Conservation (phyloP, 1,284 basidiomycete species). For the Trichosporon sp. region DNA sequence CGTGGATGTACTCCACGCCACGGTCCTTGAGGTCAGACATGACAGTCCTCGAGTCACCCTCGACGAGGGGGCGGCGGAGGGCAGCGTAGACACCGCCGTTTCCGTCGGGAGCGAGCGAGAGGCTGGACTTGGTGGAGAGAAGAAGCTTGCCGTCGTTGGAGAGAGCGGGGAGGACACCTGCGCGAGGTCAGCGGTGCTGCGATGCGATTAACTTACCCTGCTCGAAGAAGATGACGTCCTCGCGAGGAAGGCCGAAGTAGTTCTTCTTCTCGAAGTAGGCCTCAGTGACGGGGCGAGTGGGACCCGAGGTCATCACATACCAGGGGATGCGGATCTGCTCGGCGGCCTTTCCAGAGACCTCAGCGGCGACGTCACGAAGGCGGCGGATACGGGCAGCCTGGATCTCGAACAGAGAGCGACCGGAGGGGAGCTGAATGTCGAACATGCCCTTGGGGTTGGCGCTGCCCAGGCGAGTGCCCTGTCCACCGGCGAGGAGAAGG, state of each 20-base stretch:
- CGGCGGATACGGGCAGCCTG: conserved; percentile 90
- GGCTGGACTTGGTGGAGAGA: conserved; percentile 67
- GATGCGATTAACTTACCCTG: conserved; percentile 63
- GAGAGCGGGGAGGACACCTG: conserved; percentile 92
- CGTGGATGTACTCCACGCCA: conserved; percentile 82
- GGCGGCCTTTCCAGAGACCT: conserved; percentile 54
- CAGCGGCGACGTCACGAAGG: conserved; percentile 68
- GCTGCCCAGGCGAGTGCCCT: conserved; percentile 91
- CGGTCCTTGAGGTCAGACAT: conserved; percentile 75
- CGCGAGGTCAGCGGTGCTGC: conserved; percentile 13
- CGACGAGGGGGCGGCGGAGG: conserved; percentile 67
- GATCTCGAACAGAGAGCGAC: conserved; percentile 91
- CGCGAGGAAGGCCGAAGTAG: conserved; percentile 75
- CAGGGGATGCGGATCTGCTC: conserved; percentile 68
- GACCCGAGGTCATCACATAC: conserved; percentile 99
- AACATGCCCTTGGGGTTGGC: conserved; percentile 95
- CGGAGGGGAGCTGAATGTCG: conserved; percentile 87
- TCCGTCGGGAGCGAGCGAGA: conserved; percentile 93
- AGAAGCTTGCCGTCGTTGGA: conserved; percentile 91
- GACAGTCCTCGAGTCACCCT: conserved; percentile 60
- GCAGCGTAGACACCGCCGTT: conserved; percentile 97
- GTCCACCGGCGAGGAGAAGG: conserved; percentile 94
- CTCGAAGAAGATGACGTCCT: conserved; percentile 90
- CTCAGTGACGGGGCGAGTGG: conserved; percentile 82
- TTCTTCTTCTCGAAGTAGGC: conserved; percentile 71